Conservation (phyloP, 306 rosid genomes). For the Geum urbanum region DNA sequence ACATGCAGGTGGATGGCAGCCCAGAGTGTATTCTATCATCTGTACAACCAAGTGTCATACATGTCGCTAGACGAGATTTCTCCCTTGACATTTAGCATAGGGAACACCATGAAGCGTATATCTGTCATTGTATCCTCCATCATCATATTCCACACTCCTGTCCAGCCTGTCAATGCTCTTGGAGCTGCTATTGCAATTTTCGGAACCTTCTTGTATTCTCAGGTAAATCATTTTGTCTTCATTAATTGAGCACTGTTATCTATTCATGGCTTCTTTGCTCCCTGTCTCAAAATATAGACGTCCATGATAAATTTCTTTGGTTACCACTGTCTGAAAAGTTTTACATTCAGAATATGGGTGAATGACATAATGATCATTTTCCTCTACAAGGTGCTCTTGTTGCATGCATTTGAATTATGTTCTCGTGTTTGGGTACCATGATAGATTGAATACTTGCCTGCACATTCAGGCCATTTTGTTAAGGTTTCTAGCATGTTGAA, state of each 20-base stretch:
- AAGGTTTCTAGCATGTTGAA: neutral
- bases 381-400: neutral
- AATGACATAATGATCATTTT: neutral
- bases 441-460: neutral
- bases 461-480: neutral
- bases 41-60: slow-evolving; percentile 94
- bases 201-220: slow-evolving; percentile 94
- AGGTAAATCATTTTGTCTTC: slow-evolving; percentile 47
- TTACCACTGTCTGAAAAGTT: neutral
- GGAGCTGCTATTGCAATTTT: slow-evolving; percentile 93
- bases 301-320: neutral
- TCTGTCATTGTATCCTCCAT: slow-evolving; percentile 92
- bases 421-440: neutral
- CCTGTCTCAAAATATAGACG: neutral
- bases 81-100: slow-evolving; percentile 91
- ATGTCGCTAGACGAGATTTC: slow-evolving; percentile 97
- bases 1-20: slow-evolving; percentile 85
- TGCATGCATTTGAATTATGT: slow-evolving; percentile 1
- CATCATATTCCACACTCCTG: slow-evolving; percentile 91
- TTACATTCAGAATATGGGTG: neutral
- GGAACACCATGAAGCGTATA: slow-evolving; percentile 98
- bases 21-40: slow-evolving; percentile 92
- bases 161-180: slow-evolving; percentile 87
- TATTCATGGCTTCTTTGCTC: neutral
- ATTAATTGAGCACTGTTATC: neutral